Conservation (phyloP, 306 rosid species). For the Cucumis melo region DNA sequence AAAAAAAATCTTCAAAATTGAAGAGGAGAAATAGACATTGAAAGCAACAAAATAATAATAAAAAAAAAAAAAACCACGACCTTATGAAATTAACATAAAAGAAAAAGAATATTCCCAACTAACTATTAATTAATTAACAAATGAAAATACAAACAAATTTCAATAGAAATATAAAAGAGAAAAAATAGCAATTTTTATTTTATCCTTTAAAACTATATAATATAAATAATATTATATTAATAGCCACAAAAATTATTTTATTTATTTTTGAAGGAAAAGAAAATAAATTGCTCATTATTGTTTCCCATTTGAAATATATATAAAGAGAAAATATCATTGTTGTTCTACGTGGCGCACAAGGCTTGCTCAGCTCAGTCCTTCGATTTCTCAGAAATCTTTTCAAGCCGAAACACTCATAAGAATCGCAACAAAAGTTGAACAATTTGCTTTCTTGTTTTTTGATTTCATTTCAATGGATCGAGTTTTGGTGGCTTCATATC, state of each 20-base stretch:
- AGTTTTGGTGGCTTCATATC: constrained; percentile 20
- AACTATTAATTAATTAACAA: neutral
- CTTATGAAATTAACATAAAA: neutral
- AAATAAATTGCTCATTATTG: neutral
- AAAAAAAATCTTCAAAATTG: too few relatives aligned
- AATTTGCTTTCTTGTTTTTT: neutral
- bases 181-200: neutral
- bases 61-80: neutral
- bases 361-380: neutral
- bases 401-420: neutral
- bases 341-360: neutral
- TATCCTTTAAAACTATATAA: too few relatives aligned
- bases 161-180: neutral
- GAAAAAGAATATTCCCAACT: neutral
- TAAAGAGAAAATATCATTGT: neutral
- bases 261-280: too few relatives aligned
- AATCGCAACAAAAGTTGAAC: neutral
- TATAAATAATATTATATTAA: neutral
- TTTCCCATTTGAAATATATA: neutral
- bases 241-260: neutral
- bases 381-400: neutral
- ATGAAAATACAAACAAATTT: neutral
- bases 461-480: constrained; percentile 29
- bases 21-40: neutral
- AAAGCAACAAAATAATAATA: neutral